A percentile compares a stretch with the other conserved stretches of the same genome.
Evolutionary conservation across 768 basidiomycete species (phyloP).

Genomic region (Rhizopogon vinicolor): DNA sequence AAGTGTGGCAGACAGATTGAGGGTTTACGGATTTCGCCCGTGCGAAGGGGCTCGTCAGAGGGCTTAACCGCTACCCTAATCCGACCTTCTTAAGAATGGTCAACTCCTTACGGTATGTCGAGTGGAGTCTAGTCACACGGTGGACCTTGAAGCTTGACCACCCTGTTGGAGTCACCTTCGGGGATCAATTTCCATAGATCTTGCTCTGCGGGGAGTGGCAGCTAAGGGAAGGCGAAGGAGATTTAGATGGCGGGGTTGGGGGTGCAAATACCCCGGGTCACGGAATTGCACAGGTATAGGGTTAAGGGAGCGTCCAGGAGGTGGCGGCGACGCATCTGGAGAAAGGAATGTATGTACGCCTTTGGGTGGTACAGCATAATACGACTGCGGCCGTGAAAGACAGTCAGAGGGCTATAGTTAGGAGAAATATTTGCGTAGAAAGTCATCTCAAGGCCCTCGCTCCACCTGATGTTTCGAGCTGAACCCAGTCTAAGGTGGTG

Average conservation of each 20-base stretch:
- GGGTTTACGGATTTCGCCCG: too few species aligned
- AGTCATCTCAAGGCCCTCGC: constrained; percentile 87
- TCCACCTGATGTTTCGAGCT: constrained; percentile 52
- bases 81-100: too few species aligned
- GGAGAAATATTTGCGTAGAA: constrained; percentile 70
- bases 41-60: too few species aligned
- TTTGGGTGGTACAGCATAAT: constrained; percentile 10
- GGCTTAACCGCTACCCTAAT: too few species aligned
- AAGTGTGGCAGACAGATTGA: too few species aligned
- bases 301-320: neutral
- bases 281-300: neutral
- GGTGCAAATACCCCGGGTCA: constrained; percentile 5
- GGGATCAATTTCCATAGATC: constrained; percentile 18
- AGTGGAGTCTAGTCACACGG: too few species aligned
- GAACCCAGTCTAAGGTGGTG: constrained; percentile 58
- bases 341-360: neutral
- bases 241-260: neutral
- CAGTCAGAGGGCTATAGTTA: constrained; percentile 35
- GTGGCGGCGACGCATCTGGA: constrained; percentile 10
- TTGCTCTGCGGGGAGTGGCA: constrained; percentile 9
- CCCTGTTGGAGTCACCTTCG: neutral
- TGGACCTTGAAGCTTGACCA: too few species aligned
- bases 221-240: constrained; percentile 1
- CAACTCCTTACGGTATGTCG: too few species aligned
- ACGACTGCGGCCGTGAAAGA: constrained; percentile 37